Base-by-base conservation (phyloP, 1,139 yeast genomes). In the Saccharomyces hybrid region DNA sequence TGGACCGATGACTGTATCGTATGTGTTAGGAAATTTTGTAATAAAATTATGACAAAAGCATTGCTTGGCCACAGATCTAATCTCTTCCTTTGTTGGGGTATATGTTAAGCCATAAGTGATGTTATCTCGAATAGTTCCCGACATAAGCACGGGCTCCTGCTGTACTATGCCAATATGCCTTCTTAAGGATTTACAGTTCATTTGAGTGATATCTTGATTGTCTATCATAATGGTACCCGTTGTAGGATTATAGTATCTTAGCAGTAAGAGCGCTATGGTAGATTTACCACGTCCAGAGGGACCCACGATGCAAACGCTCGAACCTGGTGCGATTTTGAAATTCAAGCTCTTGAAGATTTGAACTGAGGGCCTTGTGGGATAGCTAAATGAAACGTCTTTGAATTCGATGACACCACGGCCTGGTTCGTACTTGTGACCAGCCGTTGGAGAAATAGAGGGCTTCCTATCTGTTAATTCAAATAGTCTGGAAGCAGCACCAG, bases 271-370 rank as follows among this genome's bases (percentile, higher is more conserved):
- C 1, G 95, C 83, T 41, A 93, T 84, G 0, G 97, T 91, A 0
- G 96, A 88, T 70, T 93, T 93, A 32, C 98, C 99, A 59, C 95
- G 83, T 16, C 99, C 98, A 2, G 96, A 87, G 4, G 97, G 97
- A 0, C 98, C 99, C 13, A 91, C 98, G 60, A 93, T 82, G 69
- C 97, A 91, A 13, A 91, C 89, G 63, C 89, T 89, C 53, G 93
- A 86, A 2, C 97, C 97, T 16, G 88, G 80, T 44, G 81, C 81
- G 56, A 93, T 86, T 23, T 76, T 78, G 63, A 91, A 80, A 54
- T 82, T 77, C 52, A 91, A 67, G 28, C 81, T 77, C 42, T 78
- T 76, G 69, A 93, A 90, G 14, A 93, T 84, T 28, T 74, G 71
- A 52, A 83, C 79, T 48, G 86, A 82, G 2, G 91, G 88, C 58